These are phyloP conservation scores for Astraeus odoratus DNA, from an alignment of 768 basidiomycete species.

Conservation along the genomic window DNA sequence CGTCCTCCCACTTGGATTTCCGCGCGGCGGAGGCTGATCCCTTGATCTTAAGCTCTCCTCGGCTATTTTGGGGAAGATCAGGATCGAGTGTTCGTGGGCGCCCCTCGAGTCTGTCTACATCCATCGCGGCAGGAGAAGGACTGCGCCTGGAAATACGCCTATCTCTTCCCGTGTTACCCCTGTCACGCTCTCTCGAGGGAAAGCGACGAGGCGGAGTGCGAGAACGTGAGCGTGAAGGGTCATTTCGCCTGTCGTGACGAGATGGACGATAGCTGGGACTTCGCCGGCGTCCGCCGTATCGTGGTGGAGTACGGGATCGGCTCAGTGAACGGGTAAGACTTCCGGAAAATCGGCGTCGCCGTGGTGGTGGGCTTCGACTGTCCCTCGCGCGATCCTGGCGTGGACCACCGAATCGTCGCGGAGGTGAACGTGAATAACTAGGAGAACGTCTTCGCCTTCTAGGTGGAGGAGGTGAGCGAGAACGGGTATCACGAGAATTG, in stretches of 20 bases:
- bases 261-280: slow-evolving; percentile 33
- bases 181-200: slow-evolving; percentile 21
- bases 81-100: slow-evolving; percentile 20
- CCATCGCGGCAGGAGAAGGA: slow-evolving; percentile 17
- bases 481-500: slow-evolving; percentile 24
- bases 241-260: slow-evolving; percentile 21
- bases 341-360: slow-evolving; percentile 39
- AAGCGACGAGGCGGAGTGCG: slow-evolving; percentile 29
- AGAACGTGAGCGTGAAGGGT: slow-evolving; percentile 29
- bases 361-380: slow-evolving; percentile 28
- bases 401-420: slow-evolving; percentile 15
- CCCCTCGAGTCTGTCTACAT: slow-evolving; percentile 18
- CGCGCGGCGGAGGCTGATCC: slow-evolving; percentile 54
- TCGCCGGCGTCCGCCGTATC: slow-evolving; percentile 36
- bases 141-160: slow-evolving; percentile 21
- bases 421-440: slow-evolving; percentile 25
- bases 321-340: slow-evolving; percentile 32
- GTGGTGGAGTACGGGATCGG: slow-evolving; percentile 35
- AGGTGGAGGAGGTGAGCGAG: slow-evolving; percentile 38
- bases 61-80: slow-evolving; percentile 26
- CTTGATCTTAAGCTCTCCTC: slow-evolving; percentile 65
- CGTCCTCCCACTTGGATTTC: slow-evolving; percentile 49
- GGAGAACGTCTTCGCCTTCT: slow-evolving; percentile 30
- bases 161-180: slow-evolving; percentile 10
- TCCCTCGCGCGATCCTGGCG: slow-evolving; percentile 18